Base-by-base conservation (phyloP, 2,329 filamentous ascomycete genomes). In the Fusarium fujikuroi region DNA sequence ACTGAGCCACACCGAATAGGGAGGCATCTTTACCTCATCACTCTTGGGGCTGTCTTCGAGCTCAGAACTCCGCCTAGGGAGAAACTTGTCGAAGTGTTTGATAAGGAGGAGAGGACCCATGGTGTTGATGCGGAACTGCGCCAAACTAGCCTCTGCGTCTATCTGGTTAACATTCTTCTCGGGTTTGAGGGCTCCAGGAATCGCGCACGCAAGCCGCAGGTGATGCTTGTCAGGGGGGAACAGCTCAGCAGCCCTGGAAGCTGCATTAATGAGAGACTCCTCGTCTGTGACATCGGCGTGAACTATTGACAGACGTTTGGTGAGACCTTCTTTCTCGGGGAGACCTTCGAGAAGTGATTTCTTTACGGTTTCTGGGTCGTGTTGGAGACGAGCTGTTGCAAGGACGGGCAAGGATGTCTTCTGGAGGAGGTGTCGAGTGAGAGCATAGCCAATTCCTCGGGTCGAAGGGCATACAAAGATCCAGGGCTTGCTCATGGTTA, bases 71-170 rank as follows among this genome's bases (percentile, higher is more conserved):
- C 89, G 91, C 21, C 84, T 87, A 2, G 93, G 93, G 7, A 96
- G 84, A 76, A 95, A 92, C 1, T 84, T 83, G 1, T 86, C 85
- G 75, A 96, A 93, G 81, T 94, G 90, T 81, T 96, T 96, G 78
- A 93, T 88, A 63, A 95, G 86, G 60, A 96, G 84, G 77, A 96
- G 84, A 1, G 93, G 92, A 0, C 93, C 93, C 5, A 96, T 84
- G 0, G 91, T 86, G 80, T 96, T 97, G 66, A 93, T 88, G 59
- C 87, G 86, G 81, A 94, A 92, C n/a, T 89, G 94, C 50, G 90
- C 83, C n/a, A 93, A 83, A 23, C 92, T 90, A 40, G 85, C 79
- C 25, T 84, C 85, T 65, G 89, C 87, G 66, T 92, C 84, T 63
- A 96, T 87, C 76, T 93, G 91, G 0, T 82, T 75, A 0, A 91